phyloP scores from a whole-genome alignment of 306 rosid genomes.

The Argentina anserina region DNA sequence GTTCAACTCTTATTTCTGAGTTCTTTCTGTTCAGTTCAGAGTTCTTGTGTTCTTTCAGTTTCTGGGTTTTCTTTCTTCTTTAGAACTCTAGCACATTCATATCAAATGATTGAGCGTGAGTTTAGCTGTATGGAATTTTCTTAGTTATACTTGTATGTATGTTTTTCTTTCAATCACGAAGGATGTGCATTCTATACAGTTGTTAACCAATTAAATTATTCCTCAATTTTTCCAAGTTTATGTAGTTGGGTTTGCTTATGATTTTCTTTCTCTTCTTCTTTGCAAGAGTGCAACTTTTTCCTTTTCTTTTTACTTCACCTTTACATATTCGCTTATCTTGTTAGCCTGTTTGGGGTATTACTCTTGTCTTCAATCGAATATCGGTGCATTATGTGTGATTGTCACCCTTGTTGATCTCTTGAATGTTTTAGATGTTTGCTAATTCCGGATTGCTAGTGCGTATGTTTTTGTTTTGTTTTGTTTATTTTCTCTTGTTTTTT shows the following conservation, averaged over 20 bases:
- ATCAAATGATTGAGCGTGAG: too few relatives aligned
- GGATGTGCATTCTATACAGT: background rate
- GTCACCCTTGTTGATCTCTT: background rate
- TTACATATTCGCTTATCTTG: background rate
- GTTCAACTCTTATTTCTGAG: too few relatives aligned
- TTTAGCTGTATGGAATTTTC: too few relatives aligned
- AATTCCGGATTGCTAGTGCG: background rate
- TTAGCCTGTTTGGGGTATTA: background rate
- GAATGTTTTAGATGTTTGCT: background rate
- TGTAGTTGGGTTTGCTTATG: background rate
- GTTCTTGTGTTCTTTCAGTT: background rate
- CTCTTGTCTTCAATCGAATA: background rate
- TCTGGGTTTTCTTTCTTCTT: background rate
- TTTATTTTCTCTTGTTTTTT: slow-evolving; percentile 11
- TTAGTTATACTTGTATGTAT: background rate
- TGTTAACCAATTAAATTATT: background rate
- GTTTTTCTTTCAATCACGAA: background rate
- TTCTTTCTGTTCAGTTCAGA: background rate
- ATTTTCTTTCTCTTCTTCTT: background rate
- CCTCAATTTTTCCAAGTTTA: background rate
- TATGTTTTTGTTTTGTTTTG: background rate
- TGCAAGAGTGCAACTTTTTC: background rate
- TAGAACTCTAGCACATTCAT: background rate
- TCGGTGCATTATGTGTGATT: background rate
- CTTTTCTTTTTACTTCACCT: background rate